phyloP scores from a whole-genome alignment of 1,139 yeast genomes.

The Yamadazyma kanchanaburiensis region DNA sequence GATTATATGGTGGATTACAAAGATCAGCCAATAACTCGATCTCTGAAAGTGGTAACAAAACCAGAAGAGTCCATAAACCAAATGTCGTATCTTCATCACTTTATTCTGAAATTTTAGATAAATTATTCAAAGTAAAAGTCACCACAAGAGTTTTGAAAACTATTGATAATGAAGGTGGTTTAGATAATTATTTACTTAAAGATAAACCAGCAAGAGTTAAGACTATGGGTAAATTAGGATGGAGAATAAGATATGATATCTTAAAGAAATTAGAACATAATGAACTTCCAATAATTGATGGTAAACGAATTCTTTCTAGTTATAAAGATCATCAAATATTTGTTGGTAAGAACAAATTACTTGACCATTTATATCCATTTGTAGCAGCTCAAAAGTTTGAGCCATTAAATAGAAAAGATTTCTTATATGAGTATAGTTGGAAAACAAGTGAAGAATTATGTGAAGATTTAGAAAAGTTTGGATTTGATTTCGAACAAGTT shows the following conservation, averaged over 20 bases:
- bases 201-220: slow-evolving; percentile 86
- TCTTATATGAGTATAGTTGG: slow-evolving; percentile 27
- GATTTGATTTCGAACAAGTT: slow-evolving; percentile 25
- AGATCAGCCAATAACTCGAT: slow-evolving; percentile 75
- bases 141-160: slow-evolving; percentile 85
- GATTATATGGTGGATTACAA: slow-evolving; percentile 86
- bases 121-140: slow-evolving; percentile 53
- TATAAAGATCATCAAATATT: slow-evolving; percentile 45
- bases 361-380: slow-evolving; percentile 50
- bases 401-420: slow-evolving; percentile 38
- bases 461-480: slow-evolving; percentile 29
- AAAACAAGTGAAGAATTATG: slow-evolving; percentile 43
- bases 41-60: slow-evolving; percentile 72
- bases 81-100: slow-evolving; percentile 71
- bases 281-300: slow-evolving; percentile 21
- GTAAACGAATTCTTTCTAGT: slow-evolving; percentile 42
- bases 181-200: slow-evolving; percentile 82
- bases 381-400: slow-evolving; percentile 47
- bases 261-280: slow-evolving; percentile 33
- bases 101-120: slow-evolving; percentile 80
- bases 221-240: slow-evolving; percentile 88
- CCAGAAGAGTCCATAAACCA: slow-evolving; percentile 76
- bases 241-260: slow-evolving; percentile 80
- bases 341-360: slow-evolving; percentile 63
- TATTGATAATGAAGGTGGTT: slow-evolving; percentile 88